A percentile compares a stretch with the other conserved stretches of the same genome.
These are phyloP conservation scores for Eucalyptus dawsonii DNA, from an alignment of 345 rosid genomes.

Conservation along the genomic window DNA sequence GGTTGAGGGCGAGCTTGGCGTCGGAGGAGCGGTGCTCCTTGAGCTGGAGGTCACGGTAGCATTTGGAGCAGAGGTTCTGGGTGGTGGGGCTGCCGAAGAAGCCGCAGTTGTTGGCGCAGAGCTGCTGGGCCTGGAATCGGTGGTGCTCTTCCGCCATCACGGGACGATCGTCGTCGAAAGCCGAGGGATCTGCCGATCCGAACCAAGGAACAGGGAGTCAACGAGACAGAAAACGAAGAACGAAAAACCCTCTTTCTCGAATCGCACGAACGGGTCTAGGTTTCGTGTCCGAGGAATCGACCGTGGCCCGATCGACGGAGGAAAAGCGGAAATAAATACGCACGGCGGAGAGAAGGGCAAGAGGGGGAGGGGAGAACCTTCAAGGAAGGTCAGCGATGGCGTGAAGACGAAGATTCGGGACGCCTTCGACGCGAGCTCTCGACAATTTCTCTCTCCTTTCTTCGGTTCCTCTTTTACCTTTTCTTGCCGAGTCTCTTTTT, in stretches of 20 bases:
- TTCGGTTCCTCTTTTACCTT: neutral
- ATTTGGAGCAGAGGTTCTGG: slow-evolving; percentile 68
- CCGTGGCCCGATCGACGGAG: neutral
- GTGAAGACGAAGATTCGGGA: neutral
- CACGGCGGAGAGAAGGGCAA: neutral
- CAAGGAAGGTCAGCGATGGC: neutral
- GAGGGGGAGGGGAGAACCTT: neutral
- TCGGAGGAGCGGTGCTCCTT: slow-evolving; percentile 44
- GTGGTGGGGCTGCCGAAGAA: slow-evolving; percentile 78
- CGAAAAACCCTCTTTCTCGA: neutral
- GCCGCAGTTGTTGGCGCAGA: slow-evolving; percentile 81
- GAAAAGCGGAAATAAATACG: neutral
- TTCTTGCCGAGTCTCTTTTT: neutral
- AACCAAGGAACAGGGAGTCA: neutral
- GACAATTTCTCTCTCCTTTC: neutral
- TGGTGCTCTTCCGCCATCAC: slow-evolving; percentile 85
- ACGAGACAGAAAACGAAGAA: neutral
- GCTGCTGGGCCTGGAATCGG: slow-evolving; percentile 47
- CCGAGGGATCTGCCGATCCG: neutral
- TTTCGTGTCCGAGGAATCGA: neutral
- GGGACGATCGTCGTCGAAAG: neutral
- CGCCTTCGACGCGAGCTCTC: neutral
- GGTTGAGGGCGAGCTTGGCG: slow-evolving; percentile 40
- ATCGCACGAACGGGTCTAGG: neutral
- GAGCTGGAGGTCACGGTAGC: slow-evolving; percentile 52